phyloP scores from a whole-genome alignment of 805 yeast species.

The Metschnikowia gelsemii region DNA sequence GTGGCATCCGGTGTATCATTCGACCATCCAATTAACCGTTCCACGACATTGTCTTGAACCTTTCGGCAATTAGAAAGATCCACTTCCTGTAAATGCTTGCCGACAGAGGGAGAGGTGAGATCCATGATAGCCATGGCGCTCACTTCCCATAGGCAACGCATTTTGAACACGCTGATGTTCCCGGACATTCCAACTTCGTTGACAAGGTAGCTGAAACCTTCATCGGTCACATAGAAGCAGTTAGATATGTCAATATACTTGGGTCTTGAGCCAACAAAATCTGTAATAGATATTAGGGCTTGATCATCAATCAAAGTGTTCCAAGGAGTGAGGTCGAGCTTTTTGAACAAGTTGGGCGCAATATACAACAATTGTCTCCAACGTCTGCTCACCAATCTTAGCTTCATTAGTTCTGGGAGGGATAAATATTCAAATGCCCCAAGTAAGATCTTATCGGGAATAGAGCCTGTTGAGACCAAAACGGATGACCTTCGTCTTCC shows the following conservation, averaged over 20 bases:
- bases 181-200: slow-evolving; percentile 71
- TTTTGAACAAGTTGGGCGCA: slow-evolving; percentile 52
- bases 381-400: slow-evolving; percentile 56
- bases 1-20: slow-evolving; percentile 6
- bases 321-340: slow-evolving; percentile 60
- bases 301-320: slow-evolving; percentile 59
- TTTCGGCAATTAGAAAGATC: slow-evolving; percentile 73
- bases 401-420: slow-evolving; percentile 59
- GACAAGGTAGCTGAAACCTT: slow-evolving; percentile 68
- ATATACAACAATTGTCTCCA: slow-evolving; percentile 67
- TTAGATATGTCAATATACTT: slow-evolving; percentile 59
- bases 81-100: slow-evolving; percentile 54
- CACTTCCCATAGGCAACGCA: slow-evolving; percentile 75
- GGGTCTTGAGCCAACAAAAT: slow-evolving; percentile 72
- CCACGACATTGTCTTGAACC: slow-evolving; percentile 69
- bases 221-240: slow-evolving; percentile 77
- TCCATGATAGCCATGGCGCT: slow-evolving; percentile 84
- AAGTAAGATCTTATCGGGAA: slow-evolving; percentile 60
- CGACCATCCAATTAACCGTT: slow-evolving; percentile 61
- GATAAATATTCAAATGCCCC: slow-evolving; percentile 52
- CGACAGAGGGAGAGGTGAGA: slow-evolving; percentile 62
- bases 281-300: slow-evolving; percentile 56
- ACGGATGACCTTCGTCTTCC: slow-evolving; percentile 56
- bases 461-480: slow-evolving; percentile 50
- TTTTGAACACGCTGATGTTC: slow-evolving; percentile 50